Evolutionary conservation across 352 stramenopile genomes (phyloP).

Genomic region (Phytophthora brassicae): DNA sequence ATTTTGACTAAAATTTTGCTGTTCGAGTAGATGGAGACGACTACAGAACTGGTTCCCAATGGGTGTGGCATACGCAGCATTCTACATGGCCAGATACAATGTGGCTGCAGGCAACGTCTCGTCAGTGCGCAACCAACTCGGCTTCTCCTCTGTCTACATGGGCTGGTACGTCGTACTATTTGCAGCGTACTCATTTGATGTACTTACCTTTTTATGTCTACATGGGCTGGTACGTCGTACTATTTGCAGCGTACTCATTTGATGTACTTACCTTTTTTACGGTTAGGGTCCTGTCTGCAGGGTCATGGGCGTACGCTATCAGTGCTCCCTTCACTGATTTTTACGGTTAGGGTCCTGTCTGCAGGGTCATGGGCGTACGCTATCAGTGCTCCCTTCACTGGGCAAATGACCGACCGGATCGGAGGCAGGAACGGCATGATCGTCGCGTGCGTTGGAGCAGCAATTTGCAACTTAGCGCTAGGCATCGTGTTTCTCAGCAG

Average conservation of each 20-base stretch:
- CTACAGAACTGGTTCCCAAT: constrained; percentile 80
- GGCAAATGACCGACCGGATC: constrained; percentile 71
- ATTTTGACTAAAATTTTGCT: too few species aligned
- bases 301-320: constrained; percentile 70
- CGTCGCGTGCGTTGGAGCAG: constrained; percentile 60
- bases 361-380: constrained; percentile 74
- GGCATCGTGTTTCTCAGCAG: constrained; percentile 54
- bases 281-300: constrained; percentile 68
- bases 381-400: constrained; percentile 65
- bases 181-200: too few species aligned
- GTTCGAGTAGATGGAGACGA: constrained; percentile 48
- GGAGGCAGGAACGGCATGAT: constrained; percentile 72
- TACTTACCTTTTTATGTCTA: too few species aligned
- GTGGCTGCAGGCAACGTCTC: constrained; percentile 73
- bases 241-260: too few species aligned
- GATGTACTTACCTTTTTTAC: too few species aligned
- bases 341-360: constrained; percentile 70
- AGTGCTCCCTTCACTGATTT: constrained; percentile 73
- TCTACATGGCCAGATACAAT: constrained; percentile 83
- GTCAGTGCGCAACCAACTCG: constrained; percentile 47
- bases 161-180: constrained; percentile 47
- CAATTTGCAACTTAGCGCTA: constrained; percentile 64
- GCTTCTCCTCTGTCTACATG: constrained; percentile 72
- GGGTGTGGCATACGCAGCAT: constrained; percentile 69
- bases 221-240: constrained; percentile 54